These are phyloP conservation scores for Penicillium oxalicum DNA, from an alignment of 2,329 filamentous ascomycete species.

Conservation along the genomic window DNA sequence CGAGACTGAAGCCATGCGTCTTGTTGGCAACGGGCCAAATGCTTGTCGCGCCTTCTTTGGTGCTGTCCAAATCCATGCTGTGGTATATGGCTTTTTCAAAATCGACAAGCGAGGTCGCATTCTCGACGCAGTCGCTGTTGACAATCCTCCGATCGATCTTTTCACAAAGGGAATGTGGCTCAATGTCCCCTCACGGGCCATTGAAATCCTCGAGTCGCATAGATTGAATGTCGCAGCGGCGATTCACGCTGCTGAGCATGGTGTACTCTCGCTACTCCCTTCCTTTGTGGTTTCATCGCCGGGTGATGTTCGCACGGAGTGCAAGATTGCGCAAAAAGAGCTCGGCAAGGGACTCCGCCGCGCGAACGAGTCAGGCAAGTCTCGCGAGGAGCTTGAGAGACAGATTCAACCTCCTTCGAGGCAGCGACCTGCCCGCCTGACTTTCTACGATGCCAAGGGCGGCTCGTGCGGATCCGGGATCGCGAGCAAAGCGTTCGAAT, in stretches of 20 bases:
- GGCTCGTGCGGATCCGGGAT: conserved; percentile 78
- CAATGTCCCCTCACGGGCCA: conserved; percentile 72
- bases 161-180: conserved; percentile 91
- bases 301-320: conserved; percentile 89
- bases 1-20: conserved; percentile 81
- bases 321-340: conserved; percentile 83
- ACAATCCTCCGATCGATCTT: conserved; percentile 84
- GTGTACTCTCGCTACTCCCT: conserved; percentile 77
- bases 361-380: conserved; percentile 19
- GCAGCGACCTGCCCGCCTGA: conserved; percentile 80
- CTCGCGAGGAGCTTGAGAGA: conserved; percentile 12
- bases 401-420: conserved; percentile 41
- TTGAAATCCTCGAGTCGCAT: conserved; percentile 69
- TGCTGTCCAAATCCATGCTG: conserved; percentile 74
- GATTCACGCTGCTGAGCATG: conserved; percentile 93
- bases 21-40: conserved; percentile 52
- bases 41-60: conserved; percentile 75
- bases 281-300: conserved; percentile 87
- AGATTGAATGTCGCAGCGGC: conserved; percentile 77
- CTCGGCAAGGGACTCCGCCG: conserved; percentile 56
- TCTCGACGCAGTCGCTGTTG: conserved; percentile 84
- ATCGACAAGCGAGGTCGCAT: conserved; percentile 80
- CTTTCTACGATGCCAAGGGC: conserved; percentile 93
- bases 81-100: conserved; percentile 96
- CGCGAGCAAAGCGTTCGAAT: conserved; percentile 88